Evolutionary conservation across 306 rosid genomes (phyloP), one percentile per base, ranked within the genome.

Genomic region (Quercus glauca): DNA sequence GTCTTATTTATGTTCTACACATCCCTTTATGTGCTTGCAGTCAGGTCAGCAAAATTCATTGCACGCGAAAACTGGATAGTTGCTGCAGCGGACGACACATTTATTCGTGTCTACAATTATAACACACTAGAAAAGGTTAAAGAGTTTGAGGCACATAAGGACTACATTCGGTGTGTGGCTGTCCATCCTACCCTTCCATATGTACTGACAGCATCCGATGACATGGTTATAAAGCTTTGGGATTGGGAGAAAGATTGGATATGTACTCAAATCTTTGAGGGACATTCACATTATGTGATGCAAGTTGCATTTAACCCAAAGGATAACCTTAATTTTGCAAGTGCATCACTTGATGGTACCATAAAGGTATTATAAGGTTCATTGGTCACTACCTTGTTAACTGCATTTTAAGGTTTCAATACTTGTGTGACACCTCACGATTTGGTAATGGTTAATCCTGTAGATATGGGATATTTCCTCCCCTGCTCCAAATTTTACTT

Each of bases 191-290:
- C 91, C 60, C 99, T 96, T 78, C 97, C 99, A 9, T 96, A 89
- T 68, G 99, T 96, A 80, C 86, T 96, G 78, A 93, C 99, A 69
- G 93, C 99, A 12, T 95, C 99, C 76, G 99, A 95, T 85, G 99
- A 95, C 84, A 95, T 93, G 99, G 98, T 95, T 82, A 93, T 95
- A 80, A 95, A 95, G 90, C 98, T 95, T 33, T 95, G 99, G 98
- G 99, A 95, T 90, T 95, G 99, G 99, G 99, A 95, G 73, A 95
- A 95, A 85, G 98, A 98, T 84, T 95, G 99, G 99, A 72, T 83
- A 77, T 95, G 99, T 74, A 93, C 98, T 85, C 98, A 95, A 84
- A 93, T 95, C 87, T 95, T 92, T 87, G 99, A 95, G 86, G 99
- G 99, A 53, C 99, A 95, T 81, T 95, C 99, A 49, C 99, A 95